Conservation (phyloP, 805 yeast genomes). For the Suhomyces kilbournensis region DNA sequence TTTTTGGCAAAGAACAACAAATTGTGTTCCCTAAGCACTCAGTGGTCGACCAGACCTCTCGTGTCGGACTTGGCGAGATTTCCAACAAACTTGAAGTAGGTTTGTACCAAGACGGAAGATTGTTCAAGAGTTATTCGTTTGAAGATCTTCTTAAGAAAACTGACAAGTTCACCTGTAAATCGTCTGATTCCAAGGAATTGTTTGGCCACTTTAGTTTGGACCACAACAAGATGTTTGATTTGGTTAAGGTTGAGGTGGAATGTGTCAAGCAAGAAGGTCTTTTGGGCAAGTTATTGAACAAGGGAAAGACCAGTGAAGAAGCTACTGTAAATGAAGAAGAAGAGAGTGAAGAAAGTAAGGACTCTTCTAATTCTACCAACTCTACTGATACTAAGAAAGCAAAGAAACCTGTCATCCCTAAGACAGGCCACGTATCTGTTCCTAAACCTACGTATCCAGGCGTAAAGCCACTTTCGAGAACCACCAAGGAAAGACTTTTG, state of each 20-base stretch:
- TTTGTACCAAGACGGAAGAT: conserved; percentile 39
- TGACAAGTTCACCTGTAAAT: conserved; percentile 40
- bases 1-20: conserved; percentile 19
- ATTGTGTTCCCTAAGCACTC: conserved; percentile 50
- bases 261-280: conserved; percentile 34
- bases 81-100: conserved; percentile 28
- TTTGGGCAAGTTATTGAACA: conserved; percentile 24
- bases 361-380: conserved; percentile 13
- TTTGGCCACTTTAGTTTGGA: conserved; percentile 46
- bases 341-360: conserved; percentile 8
- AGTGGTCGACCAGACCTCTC: conserved; percentile 27
- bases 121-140: conserved; percentile 25
- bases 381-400: conserved; percentile 17
- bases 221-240: conserved; percentile 47
- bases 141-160: conserved; percentile 24
- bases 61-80: conserved; percentile 36
- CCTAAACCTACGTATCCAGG: conserved; percentile 48
- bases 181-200: conserved; percentile 22
- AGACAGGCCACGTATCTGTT: conserved; percentile 26
- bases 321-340: conserved; percentile 16
- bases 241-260: conserved; percentile 43
- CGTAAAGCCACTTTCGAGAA: conserved; percentile 27
- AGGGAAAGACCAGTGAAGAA: conserved; percentile 16
- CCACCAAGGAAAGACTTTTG: conserved; percentile 45
- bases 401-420: conserved; percentile 18